Evolutionary conservation across 192 early-diverging fungal genomes (phyloP).

Genomic region (Funneliformis mosseae): DNA sequence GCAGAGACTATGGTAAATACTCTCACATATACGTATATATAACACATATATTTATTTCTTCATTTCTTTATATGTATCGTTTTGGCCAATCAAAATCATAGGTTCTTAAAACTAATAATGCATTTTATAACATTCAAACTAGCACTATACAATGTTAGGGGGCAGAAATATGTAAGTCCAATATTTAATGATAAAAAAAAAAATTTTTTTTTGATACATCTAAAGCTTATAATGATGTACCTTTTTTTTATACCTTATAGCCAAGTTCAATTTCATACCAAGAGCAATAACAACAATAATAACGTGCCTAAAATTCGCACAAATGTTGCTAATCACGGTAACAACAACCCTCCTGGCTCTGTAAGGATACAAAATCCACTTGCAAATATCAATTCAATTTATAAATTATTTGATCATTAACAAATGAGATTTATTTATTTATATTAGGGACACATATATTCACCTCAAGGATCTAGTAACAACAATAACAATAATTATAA

Average conservation of each 20-base stretch:
- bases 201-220: too few relatives aligned
- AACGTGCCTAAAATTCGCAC: background rate
- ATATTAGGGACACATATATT: background rate
- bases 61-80: too few relatives aligned
- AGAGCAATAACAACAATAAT: too few relatives aligned
- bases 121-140: too few relatives aligned
- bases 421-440: slow-evolving; percentile 1
- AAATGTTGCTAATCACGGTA: background rate
- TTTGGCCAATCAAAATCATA: too few relatives aligned
- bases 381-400: background rate
- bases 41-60: too few relatives aligned
- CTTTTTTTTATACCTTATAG: background rate
- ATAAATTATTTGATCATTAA: background rate
- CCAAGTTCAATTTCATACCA: background rate
- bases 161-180: too few relatives aligned
- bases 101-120: too few relatives aligned
- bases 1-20: slow-evolving; percentile 38
- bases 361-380: background rate
- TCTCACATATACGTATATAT: too few relatives aligned
- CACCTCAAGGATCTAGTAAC: slow-evolving; percentile 16
- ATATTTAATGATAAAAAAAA: too few relatives aligned
- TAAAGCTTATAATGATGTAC: too few relatives aligned
- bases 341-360: background rate
- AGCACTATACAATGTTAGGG: too few relatives aligned
- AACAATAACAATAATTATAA: slow-evolving; percentile 14